A percentile compares a stretch with the other conserved stretches of the same genome.
Evolutionary conservation across 1,139 yeast species (phyloP).

Genomic region (Lodderomyces theae): DNA sequence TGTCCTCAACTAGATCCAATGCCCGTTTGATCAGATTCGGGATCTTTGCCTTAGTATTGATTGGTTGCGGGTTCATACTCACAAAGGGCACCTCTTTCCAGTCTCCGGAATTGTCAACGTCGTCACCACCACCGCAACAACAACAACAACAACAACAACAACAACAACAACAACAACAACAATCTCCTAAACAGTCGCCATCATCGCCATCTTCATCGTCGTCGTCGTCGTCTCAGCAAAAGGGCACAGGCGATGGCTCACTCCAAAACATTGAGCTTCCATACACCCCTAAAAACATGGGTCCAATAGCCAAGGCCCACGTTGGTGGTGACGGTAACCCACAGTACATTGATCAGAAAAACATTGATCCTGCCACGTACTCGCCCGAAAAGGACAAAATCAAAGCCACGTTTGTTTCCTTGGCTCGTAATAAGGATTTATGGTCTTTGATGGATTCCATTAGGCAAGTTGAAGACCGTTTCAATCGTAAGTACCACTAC

Average conservation of each 20-base stretch:
- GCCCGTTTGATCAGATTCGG: conserved; percentile 63
- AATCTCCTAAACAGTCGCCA: background rate
- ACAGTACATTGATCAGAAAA: conserved; percentile 13
- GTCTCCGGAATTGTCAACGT: conserved; percentile 2
- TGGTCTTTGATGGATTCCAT: conserved; percentile 36
- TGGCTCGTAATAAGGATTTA: conserved; percentile 44
- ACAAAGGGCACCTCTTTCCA: conserved; percentile 56
- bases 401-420: conserved; percentile 46
- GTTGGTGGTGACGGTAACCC: conserved; percentile 14
- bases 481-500: conserved; percentile 40
- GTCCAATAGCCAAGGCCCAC: conserved; percentile 11
- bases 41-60: conserved; percentile 54
- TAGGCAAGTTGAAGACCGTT: conserved; percentile 46
- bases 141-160: no score
- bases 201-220: background rate
- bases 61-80: conserved; percentile 58
- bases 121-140: conserved; percentile 6
- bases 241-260: conserved; percentile 2
- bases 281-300: conserved; percentile 10
- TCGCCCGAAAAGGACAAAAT: conserved; percentile 23
- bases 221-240: background rate
- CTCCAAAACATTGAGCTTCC: conserved; percentile 8
- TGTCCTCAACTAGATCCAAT: conserved; percentile 51
- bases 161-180: background rate
- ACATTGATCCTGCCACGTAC: conserved; percentile 13